phyloP scores from a whole-genome alignment of 805 yeast species.

The Tanozyma kutaoensis region DNA sequence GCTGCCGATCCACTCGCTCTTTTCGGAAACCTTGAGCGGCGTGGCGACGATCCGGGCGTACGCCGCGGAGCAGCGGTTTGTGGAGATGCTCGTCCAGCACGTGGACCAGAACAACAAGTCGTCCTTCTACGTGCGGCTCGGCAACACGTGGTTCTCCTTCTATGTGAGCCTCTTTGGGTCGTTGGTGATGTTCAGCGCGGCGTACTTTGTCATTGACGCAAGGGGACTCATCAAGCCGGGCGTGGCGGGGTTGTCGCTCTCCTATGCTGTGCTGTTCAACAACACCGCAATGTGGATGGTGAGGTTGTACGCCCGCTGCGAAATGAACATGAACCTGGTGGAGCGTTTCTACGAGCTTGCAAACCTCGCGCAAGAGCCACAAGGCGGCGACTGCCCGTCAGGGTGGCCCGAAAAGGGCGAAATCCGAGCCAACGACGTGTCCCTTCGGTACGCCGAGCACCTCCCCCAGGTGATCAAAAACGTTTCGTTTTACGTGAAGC shows the following conservation, averaged over 20 bases:
- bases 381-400: constrained; percentile 14
- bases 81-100: constrained; percentile 35
- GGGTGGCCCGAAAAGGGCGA: constrained; percentile 61
- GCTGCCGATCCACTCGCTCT: constrained; percentile 35
- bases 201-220: constrained; percentile 33
- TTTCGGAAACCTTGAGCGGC: constrained; percentile 36
- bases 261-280: no score
- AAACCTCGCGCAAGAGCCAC: constrained; percentile 6
- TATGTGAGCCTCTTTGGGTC: constrained; percentile 53
- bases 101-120: constrained; percentile 39
- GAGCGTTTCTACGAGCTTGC: constrained; percentile 36
- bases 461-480: constrained; percentile 55
- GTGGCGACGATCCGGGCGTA: constrained; percentile 33
- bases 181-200: constrained; percentile 30
- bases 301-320: constrained; percentile 43
- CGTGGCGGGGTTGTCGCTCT: constrained; percentile 40
- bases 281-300: no score
- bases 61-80: constrained; percentile 17
- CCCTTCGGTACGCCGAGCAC: constrained; percentile 47
- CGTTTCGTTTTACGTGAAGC: constrained; percentile 31
- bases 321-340: constrained; percentile 47
- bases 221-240: constrained; percentile 43
- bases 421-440: constrained; percentile 42
- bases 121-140: constrained; percentile 34
- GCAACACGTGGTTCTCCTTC: constrained; percentile 55